A percentile compares a stretch with the other conserved stretches of the same genome.
Evolutionary conservation across 306 rosid genomes (phyloP).

Genomic region (Trifolium fragiferum): DNA sequence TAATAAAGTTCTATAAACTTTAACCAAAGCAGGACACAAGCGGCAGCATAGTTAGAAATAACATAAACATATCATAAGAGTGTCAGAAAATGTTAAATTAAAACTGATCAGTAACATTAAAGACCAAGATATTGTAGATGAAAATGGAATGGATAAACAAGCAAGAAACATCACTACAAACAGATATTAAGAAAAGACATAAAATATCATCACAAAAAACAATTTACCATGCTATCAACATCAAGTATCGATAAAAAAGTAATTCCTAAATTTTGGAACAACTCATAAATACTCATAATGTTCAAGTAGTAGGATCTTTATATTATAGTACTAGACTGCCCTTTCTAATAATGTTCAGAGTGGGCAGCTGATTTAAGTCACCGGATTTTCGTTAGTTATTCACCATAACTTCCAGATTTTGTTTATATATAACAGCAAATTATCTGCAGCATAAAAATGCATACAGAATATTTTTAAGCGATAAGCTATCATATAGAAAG

Average conservation of each 20-base stretch:
- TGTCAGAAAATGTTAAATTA: not conserved
- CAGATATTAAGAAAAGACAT: not conserved
- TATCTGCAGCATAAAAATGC: slow-evolving; percentile 19
- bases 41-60: slow-evolving; percentile 9
- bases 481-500: slow-evolving; percentile 29
- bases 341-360: slow-evolving; percentile 4
- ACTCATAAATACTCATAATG: not conserved
- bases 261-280: slow-evolving; percentile 1
- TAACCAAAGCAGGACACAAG: slow-evolving; percentile 9
- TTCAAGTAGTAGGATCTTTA: not conserved
- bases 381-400: slow-evolving; percentile 3
- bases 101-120: slow-evolving; percentile 10
- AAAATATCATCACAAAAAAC: not conserved
- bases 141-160: not conserved
- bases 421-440: slow-evolving; percentile 7
- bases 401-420: slow-evolving; percentile 18
- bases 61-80: not conserved
- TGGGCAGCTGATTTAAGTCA: slow-evolving; percentile 15
- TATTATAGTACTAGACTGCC: slow-evolving; percentile 2
- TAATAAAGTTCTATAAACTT: not conserved
- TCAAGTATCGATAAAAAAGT: not conserved
- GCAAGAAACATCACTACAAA: slow-evolving; percentile 12
- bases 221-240: slow-evolving; percentile 14
- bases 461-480: slow-evolving; percentile 12
- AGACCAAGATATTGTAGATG: not conserved